Percentiles rank a stretch among this genome's conserved stretches.
Conservation (phyloP, 371 early-diverging fungal species). For the Apophysomyces variabilis region DNA sequence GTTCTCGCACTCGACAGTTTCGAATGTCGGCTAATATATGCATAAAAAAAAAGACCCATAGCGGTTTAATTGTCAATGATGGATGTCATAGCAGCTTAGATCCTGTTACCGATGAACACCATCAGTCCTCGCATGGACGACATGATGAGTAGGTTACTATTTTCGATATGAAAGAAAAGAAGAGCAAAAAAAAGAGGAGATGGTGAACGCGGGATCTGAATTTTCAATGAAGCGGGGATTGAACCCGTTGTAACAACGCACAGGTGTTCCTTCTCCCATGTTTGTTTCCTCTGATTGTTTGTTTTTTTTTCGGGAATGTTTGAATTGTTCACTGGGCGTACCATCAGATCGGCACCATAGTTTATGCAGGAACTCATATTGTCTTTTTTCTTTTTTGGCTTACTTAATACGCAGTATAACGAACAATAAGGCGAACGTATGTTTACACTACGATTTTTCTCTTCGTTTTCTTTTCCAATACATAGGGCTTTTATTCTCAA, state of each 20-base stretch:
- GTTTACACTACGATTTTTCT: no score
- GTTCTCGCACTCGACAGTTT: conserved; percentile 85
- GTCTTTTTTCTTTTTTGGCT: no score
- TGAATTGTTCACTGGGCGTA: no score
- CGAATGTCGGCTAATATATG: conserved; percentile 34
- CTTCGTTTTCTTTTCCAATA: no score
- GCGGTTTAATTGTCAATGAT: not conserved
- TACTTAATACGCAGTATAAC: no score
- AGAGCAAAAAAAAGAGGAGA: conserved; percentile 3
- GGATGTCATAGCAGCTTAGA: not conserved
- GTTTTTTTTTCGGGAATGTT: no score
- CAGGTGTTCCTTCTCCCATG: no score
- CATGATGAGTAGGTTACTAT: conserved; percentile 11
- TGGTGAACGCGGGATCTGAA: not conserved
- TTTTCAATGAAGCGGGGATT: not conserved
- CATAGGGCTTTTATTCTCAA: no score
- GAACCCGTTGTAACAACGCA: not conserved
- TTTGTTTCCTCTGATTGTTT: no score
- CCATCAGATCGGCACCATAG: no score
- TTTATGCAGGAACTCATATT: no score
- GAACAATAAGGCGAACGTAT: no score
- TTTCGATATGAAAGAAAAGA: not conserved
- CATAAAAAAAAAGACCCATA: not conserved
- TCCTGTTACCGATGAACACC: conserved; percentile 14
- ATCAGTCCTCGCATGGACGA: conserved; percentile 23